phyloP scores from a whole-genome alignment of 164 flowering plant genomes.

The Magnolia sinica region DNA sequence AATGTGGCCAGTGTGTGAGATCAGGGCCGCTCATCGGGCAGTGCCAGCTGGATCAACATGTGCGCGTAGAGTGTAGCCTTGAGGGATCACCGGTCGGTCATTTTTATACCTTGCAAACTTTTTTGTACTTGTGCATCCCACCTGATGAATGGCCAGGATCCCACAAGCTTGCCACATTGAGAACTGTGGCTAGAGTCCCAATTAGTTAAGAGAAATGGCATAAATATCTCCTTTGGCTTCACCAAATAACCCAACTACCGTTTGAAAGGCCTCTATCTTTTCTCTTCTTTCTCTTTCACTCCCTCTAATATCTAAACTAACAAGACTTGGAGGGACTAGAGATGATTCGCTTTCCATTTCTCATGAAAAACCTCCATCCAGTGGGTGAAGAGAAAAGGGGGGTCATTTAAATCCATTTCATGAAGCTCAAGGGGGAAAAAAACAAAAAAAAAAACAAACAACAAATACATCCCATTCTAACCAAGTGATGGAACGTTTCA shows the following conservation, averaged over 20 bases:
- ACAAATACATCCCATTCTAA: not conserved
- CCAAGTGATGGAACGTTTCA: not conserved
- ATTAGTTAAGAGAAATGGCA: not conserved
- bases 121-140: not conserved
- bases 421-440: not conserved
- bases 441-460: not conserved
- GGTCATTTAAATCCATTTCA: not conserved
- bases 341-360: not conserved
- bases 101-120: not conserved
- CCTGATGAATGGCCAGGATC: not conserved
- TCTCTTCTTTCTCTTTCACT: not conserved
- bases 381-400: not conserved
- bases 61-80: not conserved
- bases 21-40: not conserved
- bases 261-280: conserved; percentile 1
- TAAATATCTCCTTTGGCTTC: not conserved
- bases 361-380: not conserved
- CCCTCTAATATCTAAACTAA: not conserved
- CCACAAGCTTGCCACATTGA: too few species aligned
- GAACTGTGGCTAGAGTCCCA: not conserved
- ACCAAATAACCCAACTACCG: conserved; percentile 11
- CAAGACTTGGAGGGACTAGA: not conserved
- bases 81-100: not conserved
- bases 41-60: too few species aligned
- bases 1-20: not conserved